Percentiles rank a stretch among this genome's conserved stretches.
These are phyloP conservation scores for Rhododendron williamsianum DNA, from an alignment of 148 eudicot genomes.

Conservation along the genomic window DNA sequence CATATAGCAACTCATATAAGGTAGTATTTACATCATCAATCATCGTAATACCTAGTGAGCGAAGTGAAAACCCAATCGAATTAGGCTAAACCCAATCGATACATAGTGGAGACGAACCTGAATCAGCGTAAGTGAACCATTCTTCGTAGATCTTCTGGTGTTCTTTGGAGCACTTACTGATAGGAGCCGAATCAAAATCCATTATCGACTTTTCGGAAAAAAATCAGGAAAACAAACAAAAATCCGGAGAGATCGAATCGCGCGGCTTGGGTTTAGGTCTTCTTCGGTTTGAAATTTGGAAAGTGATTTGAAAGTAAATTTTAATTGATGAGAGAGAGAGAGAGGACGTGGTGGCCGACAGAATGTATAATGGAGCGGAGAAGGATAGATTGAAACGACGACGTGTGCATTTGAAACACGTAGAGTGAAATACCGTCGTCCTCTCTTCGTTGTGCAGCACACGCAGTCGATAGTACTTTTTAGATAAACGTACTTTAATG, in stretches of 20 bases:
- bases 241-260: background rate
- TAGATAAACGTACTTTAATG: background rate
- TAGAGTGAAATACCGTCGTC: background rate
- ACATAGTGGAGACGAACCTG: slow-evolving; percentile 28
- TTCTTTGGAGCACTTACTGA: slow-evolving; percentile 43
- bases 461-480: background rate
- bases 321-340: background rate
- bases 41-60: background rate
- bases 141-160: slow-evolving; percentile 47
- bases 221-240: background rate
- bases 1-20: too few species aligned
- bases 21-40: too few species aligned
- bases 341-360: background rate
- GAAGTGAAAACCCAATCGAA: background rate
- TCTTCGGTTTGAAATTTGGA: background rate
- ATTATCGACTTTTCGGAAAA: slow-evolving; percentile 8
- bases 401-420: background rate
- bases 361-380: background rate
- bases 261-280: background rate
- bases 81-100: background rate
- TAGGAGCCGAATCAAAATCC: slow-evolving; percentile 54
- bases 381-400: background rate
- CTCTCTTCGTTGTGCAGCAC: background rate
- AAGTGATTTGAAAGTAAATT: background rate
- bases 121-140: slow-evolving; percentile 68